phyloP scores from a whole-genome alignment of 1,284 basidiomycete species.

The Ustilago loliicola region DNA sequence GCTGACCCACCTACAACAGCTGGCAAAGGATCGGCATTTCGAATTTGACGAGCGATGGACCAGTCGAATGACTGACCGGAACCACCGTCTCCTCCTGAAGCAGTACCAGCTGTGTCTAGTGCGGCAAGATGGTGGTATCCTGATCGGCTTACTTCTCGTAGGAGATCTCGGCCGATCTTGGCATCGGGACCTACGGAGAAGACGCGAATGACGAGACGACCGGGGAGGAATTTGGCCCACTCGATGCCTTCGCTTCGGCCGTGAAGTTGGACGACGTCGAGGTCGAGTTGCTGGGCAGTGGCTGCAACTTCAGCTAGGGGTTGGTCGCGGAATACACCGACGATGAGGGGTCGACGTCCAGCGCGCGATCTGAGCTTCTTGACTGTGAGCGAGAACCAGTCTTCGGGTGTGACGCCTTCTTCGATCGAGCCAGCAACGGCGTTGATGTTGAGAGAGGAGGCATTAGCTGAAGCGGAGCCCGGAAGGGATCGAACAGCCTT shows the following conservation, averaged over 20 bases:
- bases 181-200: constrained; percentile 57
- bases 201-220: constrained; percentile 64
- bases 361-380: constrained; percentile 44
- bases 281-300: constrained; percentile 46
- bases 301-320: constrained; percentile 59
- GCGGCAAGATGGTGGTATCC: constrained; percentile 66
- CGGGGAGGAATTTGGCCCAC: constrained; percentile 67
- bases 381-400: constrained; percentile 64
- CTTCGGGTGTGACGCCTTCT: constrained; percentile 43
- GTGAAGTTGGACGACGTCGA: constrained; percentile 69
- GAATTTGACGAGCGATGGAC: constrained; percentile 49
- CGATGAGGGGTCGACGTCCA: constrained; percentile 59
- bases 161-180: constrained; percentile 19
- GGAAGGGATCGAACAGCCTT: constrained; percentile 54
- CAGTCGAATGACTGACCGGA: constrained; percentile 63
- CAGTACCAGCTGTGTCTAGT: constrained; percentile 58
- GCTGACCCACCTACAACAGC: constrained; percentile 32
- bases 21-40: constrained; percentile 40
- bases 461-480: not conserved
- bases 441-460: not conserved
- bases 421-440: constrained; percentile 25
- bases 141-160: constrained; percentile 56
- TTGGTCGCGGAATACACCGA: constrained; percentile 69
- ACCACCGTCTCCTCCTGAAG: constrained; percentile 55
- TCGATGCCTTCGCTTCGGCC: constrained; percentile 62